Evolutionary conservation across 352 stramenopile genomes (phyloP), one percentile per base, ranked within the genome.

Genomic region (Plasmopara viticola): DNA sequence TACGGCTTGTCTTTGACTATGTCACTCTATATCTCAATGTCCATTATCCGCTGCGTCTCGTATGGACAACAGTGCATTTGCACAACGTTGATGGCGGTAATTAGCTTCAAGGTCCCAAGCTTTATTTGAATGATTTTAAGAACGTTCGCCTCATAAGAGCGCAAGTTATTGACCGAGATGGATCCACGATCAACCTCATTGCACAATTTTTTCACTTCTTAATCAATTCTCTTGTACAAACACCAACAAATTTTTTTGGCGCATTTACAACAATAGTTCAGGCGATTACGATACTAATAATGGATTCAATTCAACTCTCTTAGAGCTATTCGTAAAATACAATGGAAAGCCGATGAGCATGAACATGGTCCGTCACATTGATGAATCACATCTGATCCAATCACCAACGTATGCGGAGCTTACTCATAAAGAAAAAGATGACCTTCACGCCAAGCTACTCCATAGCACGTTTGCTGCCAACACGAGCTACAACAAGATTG

Each of bases 21-120:
- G 6, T 47, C 41, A 47, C 41, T 35, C 41, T 34, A 47, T 47
- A 47, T 47, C 40, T 44, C 40, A 44, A 44, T 10, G 40, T 44
- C 17, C 17, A 44, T 43, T 43, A 43, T 43, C 38, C 38, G 38
- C 9, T 43, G 38, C 38, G 38, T 43, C 38, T 43, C 38, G 38
- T 43, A 43, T 10, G 38, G 38, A 12, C n/a, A 44, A 44, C 39
- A 44, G 39, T 44, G 15, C 15, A 44, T 44, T 44, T 30, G 39
- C 1, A 13, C 2, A 38, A 38, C 1, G 33, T 38, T 38, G 33
- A 38, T 2, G 33, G 33, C 13, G 3, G 20, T 25, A 25, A 25
- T 25, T 25, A 25, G 1, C 20, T 25, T 25, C 20, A 25, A 25
- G 20, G 20, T 25, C 1, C 20, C 20, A 25, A 25, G 20, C 20